A percentile compares a stretch with the other conserved stretches of the same genome.
These are phyloP conservation scores for Geoglossum glabrum DNA, from an alignment of 495 filamentous ascomycete species.

Conservation along the genomic window DNA sequence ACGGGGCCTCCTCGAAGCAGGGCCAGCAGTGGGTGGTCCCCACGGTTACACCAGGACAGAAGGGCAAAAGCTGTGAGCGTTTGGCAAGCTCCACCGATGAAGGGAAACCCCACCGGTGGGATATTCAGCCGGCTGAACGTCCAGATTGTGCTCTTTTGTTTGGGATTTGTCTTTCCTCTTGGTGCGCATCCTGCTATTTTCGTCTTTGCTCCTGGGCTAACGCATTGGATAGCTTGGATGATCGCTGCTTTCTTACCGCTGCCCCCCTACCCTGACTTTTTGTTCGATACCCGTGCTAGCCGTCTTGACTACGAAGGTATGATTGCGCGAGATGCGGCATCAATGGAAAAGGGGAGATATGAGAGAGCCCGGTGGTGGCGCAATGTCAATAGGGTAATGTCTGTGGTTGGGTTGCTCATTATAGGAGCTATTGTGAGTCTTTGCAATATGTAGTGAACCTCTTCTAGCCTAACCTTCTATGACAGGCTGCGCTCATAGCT, in stretches of 20 bases:
- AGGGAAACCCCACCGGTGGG: conserved; percentile 36
- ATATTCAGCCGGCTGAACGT: conserved; percentile 48
- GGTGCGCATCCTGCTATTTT: conserved; percentile 25
- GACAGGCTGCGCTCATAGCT: conserved; percentile 35
- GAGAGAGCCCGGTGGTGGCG: conserved; percentile 87
- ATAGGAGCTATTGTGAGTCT: conserved; percentile 50
- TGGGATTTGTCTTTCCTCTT: conserved; percentile 74
- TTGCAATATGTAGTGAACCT: neutral
- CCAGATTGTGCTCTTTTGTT: conserved; percentile 70
- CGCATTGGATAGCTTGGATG: conserved; percentile 48
- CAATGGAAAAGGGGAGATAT: conserved; percentile 41
- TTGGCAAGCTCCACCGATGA: conserved; percentile 52
- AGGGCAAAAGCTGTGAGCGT: conserved; percentile 31
- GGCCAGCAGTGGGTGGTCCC: conserved; percentile 38
- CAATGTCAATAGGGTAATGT: conserved; percentile 74
- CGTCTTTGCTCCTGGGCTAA: neutral
- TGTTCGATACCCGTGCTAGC: neutral
- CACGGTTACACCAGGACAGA: conserved; percentile 48
- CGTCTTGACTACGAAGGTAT: conserved; percentile 23
- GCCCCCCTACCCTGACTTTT: conserved; percentile 21
- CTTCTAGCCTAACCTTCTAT: conserved; percentile 9
- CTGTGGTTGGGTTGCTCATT: conserved; percentile 53
- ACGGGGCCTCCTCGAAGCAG: conserved; percentile 5
- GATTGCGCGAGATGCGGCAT: conserved; percentile 11
- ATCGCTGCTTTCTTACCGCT: conserved; percentile 66